Base-by-base conservation (phyloP, 805 yeast species). In the Nakazawaea molendinolei region DNA sequence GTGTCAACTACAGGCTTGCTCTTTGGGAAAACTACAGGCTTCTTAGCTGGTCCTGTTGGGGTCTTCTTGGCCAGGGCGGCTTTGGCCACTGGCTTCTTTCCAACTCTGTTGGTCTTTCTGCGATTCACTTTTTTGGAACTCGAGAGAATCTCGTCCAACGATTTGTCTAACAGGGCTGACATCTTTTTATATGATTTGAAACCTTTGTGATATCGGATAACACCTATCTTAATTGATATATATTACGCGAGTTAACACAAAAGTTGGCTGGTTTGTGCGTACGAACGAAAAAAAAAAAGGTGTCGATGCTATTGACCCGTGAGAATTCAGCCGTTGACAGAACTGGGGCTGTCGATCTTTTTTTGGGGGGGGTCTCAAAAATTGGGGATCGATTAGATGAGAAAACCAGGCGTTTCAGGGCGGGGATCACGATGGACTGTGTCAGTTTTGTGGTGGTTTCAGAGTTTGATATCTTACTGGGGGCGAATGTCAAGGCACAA, bases 81-180 rank as follows among this genome's bases (percentile, higher is more conserved):
- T 39, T 41, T 45, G n/a, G n/a, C 14, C 9, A 18, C 25, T 23
- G 47, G 49, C 34, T 55, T 53, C 42, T 52, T 49, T 40, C 47
- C 51, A 27, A 46, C 48, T 38, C 49, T 54, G 36, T 68, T 66
- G 28, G 59, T 64, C 40, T 61, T 60, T 40, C 52, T 54, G 52
- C 38, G 19, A 42, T 34, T 26, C 40, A 42, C 31, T 28, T 43
- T 31, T 51, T 44, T 44, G 46, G 52, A 32, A 44, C 84, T 63
- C 41, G 95, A 75, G 56, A 90, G 84, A 60, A 90, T 90, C 52
- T 87, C 97, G 68, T 90, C 98, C 55, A 90, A 76, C 33, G 97
- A 86, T 67, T 85, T 83, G 66, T 90, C 96, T 65, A 90, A 74
- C 52, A 83, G 72, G 45, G 81, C 71, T 58, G 94, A 81, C 89